Percentiles rank a stretch among this genome's conserved stretches.
Conservation (phyloP, 2,329 filamentous ascomycete species). For the Cercospora zeae-maydis region DNA sequence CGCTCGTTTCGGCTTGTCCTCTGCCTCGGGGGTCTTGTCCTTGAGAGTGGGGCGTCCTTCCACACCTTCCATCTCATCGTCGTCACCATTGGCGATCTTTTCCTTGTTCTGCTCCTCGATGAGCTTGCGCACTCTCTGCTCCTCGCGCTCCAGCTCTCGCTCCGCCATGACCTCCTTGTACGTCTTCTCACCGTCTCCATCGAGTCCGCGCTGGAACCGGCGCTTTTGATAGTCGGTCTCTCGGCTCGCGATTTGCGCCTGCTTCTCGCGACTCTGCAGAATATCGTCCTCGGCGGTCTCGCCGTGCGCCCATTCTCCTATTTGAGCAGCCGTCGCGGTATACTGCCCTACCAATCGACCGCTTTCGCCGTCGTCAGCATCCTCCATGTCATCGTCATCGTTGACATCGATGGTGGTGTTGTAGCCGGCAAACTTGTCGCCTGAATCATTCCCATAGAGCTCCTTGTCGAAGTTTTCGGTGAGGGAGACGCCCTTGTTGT, state of each 20-base stretch:
- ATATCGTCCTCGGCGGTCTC: slow-evolving; percentile 92
- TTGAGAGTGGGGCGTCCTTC: slow-evolving; percentile 69
- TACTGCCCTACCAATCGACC: slow-evolving; percentile 84
- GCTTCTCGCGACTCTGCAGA: slow-evolving; percentile 79
- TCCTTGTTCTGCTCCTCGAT: slow-evolving; percentile 72
- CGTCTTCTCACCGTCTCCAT: slow-evolving; percentile 65
- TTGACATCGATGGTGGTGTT: slow-evolving; percentile 80
- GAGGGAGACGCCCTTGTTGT: slow-evolving; percentile 84
- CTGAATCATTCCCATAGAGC: slow-evolving; percentile 71
- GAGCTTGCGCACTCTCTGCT: slow-evolving; percentile 75
- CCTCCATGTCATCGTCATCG: slow-evolving; percentile 73
- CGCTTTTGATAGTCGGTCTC: slow-evolving; percentile 98
- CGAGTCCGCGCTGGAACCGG: slow-evolving; percentile 81
- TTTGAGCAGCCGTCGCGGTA: slow-evolving; percentile 84
- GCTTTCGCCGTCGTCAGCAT: slow-evolving; percentile 61
- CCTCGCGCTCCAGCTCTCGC: slow-evolving; percentile 87
- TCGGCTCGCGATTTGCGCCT: slow-evolving; percentile 83
- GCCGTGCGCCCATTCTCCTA: slow-evolving; percentile 88
- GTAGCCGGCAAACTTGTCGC: slow-evolving; percentile 83
- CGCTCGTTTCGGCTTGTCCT: slow-evolving; percentile 57
- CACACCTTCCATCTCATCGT: slow-evolving; percentile 59
- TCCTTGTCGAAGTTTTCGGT: slow-evolving; percentile 84
- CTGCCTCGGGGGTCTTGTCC: slow-evolving; percentile 42
- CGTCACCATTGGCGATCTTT: slow-evolving; percentile 66
- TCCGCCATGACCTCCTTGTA: slow-evolving; percentile 90